Conservation (phyloP, 2,329 filamentous ascomycete genomes). For the Paraconiothyrium brasiliense region DNA sequence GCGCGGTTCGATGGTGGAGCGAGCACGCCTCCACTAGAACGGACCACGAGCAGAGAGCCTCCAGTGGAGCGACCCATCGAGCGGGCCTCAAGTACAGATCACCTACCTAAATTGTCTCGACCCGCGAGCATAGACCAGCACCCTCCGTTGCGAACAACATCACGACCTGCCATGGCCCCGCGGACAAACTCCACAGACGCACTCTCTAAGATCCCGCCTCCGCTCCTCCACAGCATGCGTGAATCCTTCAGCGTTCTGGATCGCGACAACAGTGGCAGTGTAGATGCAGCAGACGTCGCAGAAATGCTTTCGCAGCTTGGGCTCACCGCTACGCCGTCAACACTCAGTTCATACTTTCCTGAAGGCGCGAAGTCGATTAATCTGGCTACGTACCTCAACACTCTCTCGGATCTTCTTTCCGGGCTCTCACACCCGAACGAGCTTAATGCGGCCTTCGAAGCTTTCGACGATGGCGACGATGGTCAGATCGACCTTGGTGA, state of each 20-base stretch:
- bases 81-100: conserved; percentile 52
- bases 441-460: conserved; percentile 87
- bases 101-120: background rate
- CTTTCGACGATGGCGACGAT: conserved; percentile 95
- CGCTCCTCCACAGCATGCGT: conserved; percentile 85
- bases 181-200: conserved; percentile 40
- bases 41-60: background rate
- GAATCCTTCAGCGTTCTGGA: conserved; percentile 96
- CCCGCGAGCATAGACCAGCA: conserved; percentile 10
- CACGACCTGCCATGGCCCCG: conserved; percentile 36
- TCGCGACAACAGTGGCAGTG: conserved; percentile 82
- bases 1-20: conserved; percentile 49
- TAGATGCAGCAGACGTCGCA: conserved; percentile 83
- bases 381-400: conserved; percentile 85
- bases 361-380: conserved; percentile 76
- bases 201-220: conserved; percentile 77
- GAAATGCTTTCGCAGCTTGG: conserved; percentile 90
- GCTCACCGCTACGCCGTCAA: conserved; percentile 74
- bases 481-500: conserved; percentile 88
- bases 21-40: conserved; percentile 36
- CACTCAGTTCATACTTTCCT: conserved; percentile 85
- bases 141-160: conserved; percentile 22
- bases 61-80: conserved; percentile 37
- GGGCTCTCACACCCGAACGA: conserved; percentile 81
- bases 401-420: conserved; percentile 76